A percentile compares a stretch with the other conserved stretches of the same genome.
Conservation (phyloP, 78 protist species). For the Pelomyxa schiedti region DNA sequence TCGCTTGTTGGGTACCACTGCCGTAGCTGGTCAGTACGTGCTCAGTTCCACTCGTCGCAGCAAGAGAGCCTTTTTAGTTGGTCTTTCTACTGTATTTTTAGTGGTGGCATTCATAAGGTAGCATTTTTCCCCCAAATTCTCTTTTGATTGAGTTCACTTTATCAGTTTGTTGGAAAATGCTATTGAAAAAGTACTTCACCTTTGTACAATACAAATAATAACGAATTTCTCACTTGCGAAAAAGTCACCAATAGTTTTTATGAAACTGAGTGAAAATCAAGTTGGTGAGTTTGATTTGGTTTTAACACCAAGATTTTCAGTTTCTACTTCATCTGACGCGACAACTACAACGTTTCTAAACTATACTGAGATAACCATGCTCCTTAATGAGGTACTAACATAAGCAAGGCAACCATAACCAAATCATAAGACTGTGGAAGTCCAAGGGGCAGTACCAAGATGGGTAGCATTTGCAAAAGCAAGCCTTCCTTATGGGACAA, state of each 20-base stretch:
- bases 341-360: neutral
- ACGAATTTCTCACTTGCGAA: neutral
- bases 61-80: conserved; percentile 17
- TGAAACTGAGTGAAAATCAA: conserved; percentile 50
- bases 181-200: too few species aligned
- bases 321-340: neutral
- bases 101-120: conserved; percentile 38
- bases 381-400: neutral
- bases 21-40: conserved; percentile 46
- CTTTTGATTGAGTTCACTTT: neutral
- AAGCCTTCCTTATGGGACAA: too few species aligned
- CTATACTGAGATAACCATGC: neutral
- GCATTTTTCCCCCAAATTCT: neutral
- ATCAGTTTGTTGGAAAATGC: neutral
- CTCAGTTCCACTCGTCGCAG: conserved; percentile 24
- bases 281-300: conserved; percentile 47
- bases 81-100: conserved; percentile 46
- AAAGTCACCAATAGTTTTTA: conserved; percentile 46
- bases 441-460: too few species aligned
- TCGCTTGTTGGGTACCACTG: neutral
- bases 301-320: neutral
- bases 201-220: neutral
- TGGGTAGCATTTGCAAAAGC: too few species aligned
- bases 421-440: too few species aligned
- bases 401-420: too few species aligned